Evolutionary conservation across 805 yeast genomes (phyloP), one percentile per base, ranked within the genome.

Genomic region (Cephaloascus fragrans): DNA sequence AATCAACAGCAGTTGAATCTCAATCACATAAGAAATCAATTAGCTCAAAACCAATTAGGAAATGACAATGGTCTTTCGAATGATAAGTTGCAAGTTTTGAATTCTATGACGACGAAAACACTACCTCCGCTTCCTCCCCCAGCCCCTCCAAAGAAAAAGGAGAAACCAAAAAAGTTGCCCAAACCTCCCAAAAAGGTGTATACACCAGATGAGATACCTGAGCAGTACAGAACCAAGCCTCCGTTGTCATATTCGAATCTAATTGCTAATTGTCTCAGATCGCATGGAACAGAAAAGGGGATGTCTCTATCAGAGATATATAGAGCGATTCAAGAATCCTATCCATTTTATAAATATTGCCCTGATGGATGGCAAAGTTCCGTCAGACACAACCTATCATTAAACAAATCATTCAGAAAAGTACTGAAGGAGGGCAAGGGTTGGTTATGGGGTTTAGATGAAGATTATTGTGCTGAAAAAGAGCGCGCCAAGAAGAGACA

Each of bases 331-430:
- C 83, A 84, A 57, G 94, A 85, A 34, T 58, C 84, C 10, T 90
- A 83, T 59, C 97, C 97, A 2, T 93, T 85, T 62, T 93, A 86
- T 61, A 75, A 80, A 50, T 90, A 86, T 59, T 89, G 97, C 51
- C 90, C 95, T 0, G 95, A 88, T 57, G 97, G 97, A 3, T 93
- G 98, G 98, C 98, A 93, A 62, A 82, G 85, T 52, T 78, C 94
- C 0, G 95, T 93, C 16, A 74, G 94, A 38, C 98, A 93, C 61
- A 89, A 88, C 50, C 67, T 93, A 32, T 82, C 90, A 18, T 68
- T 87, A 47, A 88, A 88, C 60, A 87, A 86, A 60, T 80, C 90
- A 4, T 93, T 90, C 63, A 70, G 76, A 39, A 83, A 83, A 52
- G 80, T 83, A 14, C 77, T 87, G 31, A 81, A 83, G 43, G 93